Evolutionary conservation across 768 basidiomycete genomes (phyloP).

Genomic region (Holtermannia corniformis): DNA sequence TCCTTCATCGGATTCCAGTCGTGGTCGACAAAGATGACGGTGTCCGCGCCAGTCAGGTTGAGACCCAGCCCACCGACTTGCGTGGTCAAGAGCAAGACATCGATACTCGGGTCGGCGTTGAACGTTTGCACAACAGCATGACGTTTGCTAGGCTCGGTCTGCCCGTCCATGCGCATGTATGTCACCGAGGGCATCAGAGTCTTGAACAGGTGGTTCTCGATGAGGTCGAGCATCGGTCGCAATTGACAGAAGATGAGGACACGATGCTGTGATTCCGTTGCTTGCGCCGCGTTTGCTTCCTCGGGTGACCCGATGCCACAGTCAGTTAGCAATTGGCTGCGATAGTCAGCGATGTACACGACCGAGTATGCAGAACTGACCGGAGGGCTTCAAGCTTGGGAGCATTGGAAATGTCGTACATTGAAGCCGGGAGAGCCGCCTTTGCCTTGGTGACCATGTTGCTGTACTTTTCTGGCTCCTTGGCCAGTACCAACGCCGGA

Average conservation of each 20-base stretch:
- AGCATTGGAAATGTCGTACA: constrained; percentile 79
- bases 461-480: constrained; percentile 52
- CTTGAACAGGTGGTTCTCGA: constrained; percentile 87
- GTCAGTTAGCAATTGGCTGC: constrained; percentile 82
- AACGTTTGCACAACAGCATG: constrained; percentile 97
- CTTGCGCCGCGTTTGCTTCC: constrained; percentile 59
- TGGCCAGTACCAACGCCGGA: constrained; percentile 79
- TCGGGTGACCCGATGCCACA: constrained; percentile 74
- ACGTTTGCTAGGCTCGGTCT: constrained; percentile 83
- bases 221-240: constrained; percentile 97
- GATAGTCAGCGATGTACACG: constrained; percentile 1
- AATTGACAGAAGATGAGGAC: constrained; percentile 98
- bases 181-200: constrained; percentile 87
- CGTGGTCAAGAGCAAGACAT: constrained; percentile 88
- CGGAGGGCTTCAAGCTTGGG: constrained; percentile 85
- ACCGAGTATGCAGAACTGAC: constrained; percentile 46
- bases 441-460: constrained; percentile 48
- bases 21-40: constrained; percentile 98
- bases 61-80: constrained; percentile 93
- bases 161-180: constrained; percentile 95
- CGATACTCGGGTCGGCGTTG: constrained; percentile 94
- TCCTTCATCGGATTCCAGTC: constrained; percentile 99
- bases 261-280: constrained; percentile 74
- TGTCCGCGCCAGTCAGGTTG: constrained; percentile 95
- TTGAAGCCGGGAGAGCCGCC: constrained; percentile 25